Conservation (phyloP, 352 stramenopile species). For the Albugo laibachii region DNA sequence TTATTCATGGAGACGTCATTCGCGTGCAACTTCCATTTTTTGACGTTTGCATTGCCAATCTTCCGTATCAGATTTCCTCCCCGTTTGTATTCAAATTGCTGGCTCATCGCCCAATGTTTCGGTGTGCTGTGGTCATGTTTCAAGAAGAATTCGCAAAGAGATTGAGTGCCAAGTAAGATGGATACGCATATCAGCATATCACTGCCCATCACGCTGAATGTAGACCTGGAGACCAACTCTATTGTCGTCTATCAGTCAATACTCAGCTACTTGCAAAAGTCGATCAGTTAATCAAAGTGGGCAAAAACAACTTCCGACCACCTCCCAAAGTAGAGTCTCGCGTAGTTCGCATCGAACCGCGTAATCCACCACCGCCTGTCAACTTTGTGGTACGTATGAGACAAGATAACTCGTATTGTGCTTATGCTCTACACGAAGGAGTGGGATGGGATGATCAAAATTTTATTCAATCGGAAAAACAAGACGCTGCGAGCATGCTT, state of each 20-base stretch:
- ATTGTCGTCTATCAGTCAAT: slow-evolving; percentile 98
- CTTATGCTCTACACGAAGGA: slow-evolving; percentile 26
- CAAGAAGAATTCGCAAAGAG: slow-evolving; percentile 98
- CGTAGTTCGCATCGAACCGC: slow-evolving; percentile 93
- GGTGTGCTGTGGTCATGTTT: slow-evolving; percentile 99
- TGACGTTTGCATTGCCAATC: slow-evolving; percentile 97
- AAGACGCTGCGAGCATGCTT: slow-evolving; percentile 96
- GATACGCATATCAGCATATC: not conserved
- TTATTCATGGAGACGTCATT: slow-evolving; percentile 98
- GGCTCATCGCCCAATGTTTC: slow-evolving; percentile 94
- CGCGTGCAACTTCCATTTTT: slow-evolving; percentile 99
- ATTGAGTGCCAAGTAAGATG: slow-evolving; percentile 84
- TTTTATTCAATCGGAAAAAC: slow-evolving; percentile 99
- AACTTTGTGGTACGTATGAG: slow-evolving; percentile 84
- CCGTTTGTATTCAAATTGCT: slow-evolving; percentile 98
- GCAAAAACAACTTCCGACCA: slow-evolving; percentile 98
- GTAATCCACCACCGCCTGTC: slow-evolving; percentile 95
- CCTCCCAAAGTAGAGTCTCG: slow-evolving; percentile 93
- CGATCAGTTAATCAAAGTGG: slow-evolving; percentile 95
- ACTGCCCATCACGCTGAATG: not conserved
- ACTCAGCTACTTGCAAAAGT: slow-evolving; percentile 97
- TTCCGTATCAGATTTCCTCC: slow-evolving; percentile 99
- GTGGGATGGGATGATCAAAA: slow-evolving; percentile 98
- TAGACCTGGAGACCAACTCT: slow-evolving; percentile 90
- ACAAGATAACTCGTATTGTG: not conserved